These are phyloP conservation scores for Pleurotus cornucopiae DNA, from an alignment of 768 basidiomycete species.

Conservation along the genomic window DNA sequence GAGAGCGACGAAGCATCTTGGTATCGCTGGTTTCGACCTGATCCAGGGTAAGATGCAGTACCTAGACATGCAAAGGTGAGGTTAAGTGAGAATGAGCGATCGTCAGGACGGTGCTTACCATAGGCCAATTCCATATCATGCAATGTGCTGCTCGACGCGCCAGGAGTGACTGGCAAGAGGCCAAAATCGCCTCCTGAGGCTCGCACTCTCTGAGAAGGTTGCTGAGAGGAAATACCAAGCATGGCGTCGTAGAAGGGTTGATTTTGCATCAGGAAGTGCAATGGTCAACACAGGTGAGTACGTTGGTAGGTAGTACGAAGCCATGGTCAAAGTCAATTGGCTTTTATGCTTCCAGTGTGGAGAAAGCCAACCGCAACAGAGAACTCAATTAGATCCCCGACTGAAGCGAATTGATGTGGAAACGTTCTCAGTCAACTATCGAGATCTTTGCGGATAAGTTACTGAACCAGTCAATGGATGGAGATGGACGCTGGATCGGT, in stretches of 20 bases:
- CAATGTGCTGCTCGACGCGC: not conserved
- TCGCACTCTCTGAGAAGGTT: not conserved
- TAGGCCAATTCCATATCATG: not conserved
- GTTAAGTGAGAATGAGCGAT: no score
- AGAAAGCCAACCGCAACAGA: not conserved
- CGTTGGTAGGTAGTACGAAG: not conserved
- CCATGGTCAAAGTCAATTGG: not conserved
- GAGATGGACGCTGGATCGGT: not conserved
- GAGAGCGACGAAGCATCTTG: not conserved
- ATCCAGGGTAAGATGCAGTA: no score
- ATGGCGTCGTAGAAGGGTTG: conserved; percentile 5
- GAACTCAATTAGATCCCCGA: conserved; percentile 6
- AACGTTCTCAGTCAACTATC: not conserved
- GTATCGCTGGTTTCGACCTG: not conserved
- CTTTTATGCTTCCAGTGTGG: not conserved
- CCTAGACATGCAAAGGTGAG: no score
- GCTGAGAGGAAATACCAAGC: not conserved
- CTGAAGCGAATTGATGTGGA: conserved; percentile 4
- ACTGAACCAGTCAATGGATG: not conserved
- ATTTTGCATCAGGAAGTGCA: not conserved
- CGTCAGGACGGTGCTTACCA: not conserved
- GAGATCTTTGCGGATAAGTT: not conserved
- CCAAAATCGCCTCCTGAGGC: not conserved
- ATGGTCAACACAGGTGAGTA: not conserved
- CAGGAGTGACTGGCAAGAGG: not conserved